Conservation (phyloP, 495 filamentous ascomycete species). For the Letharia lupina region DNA sequence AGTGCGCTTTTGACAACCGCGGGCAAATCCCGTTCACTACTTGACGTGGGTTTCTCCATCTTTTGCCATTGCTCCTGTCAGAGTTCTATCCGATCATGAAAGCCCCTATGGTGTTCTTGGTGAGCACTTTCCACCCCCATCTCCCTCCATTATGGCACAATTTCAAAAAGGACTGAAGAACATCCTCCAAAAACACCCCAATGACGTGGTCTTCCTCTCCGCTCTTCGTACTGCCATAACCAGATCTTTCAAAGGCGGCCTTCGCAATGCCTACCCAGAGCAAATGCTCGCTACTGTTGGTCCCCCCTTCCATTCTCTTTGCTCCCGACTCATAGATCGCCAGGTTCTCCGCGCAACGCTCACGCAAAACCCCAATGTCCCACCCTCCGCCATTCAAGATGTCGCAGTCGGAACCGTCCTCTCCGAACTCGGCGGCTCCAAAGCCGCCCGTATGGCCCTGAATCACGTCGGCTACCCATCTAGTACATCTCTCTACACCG, state of each 20-base stretch:
- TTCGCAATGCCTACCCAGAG: conserved; percentile 85
- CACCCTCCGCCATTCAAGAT: conserved; percentile 65
- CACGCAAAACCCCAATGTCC: conserved; percentile 63
- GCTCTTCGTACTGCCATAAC: conserved; percentile 79
- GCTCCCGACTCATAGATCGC: conserved; percentile 54
- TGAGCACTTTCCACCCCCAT: background rate
- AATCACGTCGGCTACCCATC: conserved; percentile 72
- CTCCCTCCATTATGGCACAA: conserved; percentile 16
- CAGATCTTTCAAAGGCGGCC: conserved; percentile 70
- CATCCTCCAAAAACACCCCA: conserved; percentile 70
- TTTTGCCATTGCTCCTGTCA: background rate
- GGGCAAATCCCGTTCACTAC: conserved; percentile 1
- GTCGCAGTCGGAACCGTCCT: conserved; percentile 81
- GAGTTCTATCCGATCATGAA: background rate
- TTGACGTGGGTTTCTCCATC: conserved; percentile 1
- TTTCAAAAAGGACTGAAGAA: conserved; percentile 58
- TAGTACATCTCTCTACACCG: conserved; percentile 67
- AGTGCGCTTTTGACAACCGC: conserved; percentile 8
- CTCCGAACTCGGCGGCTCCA: conserved; percentile 81
- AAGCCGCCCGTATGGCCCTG: conserved; percentile 85
- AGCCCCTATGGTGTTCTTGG: background rate
- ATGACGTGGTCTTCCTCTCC: conserved; percentile 82
- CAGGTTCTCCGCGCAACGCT: conserved; percentile 69
- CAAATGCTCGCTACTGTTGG: conserved; percentile 63
- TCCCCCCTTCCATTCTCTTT: background rate